These are phyloP conservation scores for Rhodotorula sp. DNA, from an alignment of 1,284 basidiomycete species.

Conservation along the genomic window DNA sequence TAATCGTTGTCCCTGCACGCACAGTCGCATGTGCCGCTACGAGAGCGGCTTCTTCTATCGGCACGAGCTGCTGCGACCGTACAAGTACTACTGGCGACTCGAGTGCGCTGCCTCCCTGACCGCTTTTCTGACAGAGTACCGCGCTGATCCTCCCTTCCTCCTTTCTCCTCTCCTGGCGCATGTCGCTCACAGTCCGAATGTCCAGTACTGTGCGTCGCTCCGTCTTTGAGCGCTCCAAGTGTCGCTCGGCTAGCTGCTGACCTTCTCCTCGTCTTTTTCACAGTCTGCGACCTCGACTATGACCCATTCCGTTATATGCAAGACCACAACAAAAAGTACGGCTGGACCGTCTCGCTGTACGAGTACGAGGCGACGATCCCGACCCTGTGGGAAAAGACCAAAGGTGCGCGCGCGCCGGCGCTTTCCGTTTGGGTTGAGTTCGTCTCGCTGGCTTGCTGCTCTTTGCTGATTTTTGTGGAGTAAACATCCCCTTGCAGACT, in stretches of 20 bases:
- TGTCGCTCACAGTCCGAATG: conserved; percentile 2
- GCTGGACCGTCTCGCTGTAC: conserved; percentile 67
- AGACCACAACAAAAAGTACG: conserved; percentile 49
- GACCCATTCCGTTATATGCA: conserved; percentile 43
- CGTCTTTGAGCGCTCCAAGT: no score
- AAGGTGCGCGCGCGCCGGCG: conserved; percentile 11
- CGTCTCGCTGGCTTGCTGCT: background rate
- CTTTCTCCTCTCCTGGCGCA: no score
- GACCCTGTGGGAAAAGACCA: conserved; percentile 61
- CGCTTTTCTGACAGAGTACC: background rate
- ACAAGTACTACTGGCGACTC: conserved; percentile 89
- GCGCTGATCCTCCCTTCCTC: background rate
- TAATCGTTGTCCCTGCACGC: background rate
- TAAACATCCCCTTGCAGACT: conserved; percentile 56
- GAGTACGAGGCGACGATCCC: conserved; percentile 76
- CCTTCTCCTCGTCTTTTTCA: background rate
- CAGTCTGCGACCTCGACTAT: conserved; percentile 43
- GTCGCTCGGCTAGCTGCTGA: no score
- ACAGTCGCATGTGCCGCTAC: conserved; percentile 70
- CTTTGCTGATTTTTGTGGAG: no score
- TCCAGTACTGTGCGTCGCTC: background rate
- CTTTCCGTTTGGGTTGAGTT: background rate
- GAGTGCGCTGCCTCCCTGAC: conserved; percentile 48
- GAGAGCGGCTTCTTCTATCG: conserved; percentile 30
- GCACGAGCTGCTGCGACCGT: conserved; percentile 31